Base-by-base conservation (phyloP, 106 monocot genomes). In the Dendrobium catenatum region DNA sequence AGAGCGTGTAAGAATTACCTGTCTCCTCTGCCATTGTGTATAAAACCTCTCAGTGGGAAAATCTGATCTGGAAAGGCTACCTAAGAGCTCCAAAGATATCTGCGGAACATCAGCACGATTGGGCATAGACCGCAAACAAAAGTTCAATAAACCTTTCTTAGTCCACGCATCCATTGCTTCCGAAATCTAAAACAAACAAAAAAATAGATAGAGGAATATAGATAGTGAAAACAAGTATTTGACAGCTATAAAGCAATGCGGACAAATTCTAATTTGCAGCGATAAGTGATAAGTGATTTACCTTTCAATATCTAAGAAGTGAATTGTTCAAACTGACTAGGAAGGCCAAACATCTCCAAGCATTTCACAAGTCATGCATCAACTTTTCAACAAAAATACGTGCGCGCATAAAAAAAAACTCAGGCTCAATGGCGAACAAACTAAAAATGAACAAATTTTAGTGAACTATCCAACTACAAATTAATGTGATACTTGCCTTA, bases 1-100 rank as follows among this genome's bases (percentile, higher is more conserved):
- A 19, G 64, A 54, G 73, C 13, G 29, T 56, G 40, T 72, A 76
- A 55, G 31, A 47, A 67, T 85, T 77, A 88, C 94, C 86, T 94
- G 91, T 86, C 86, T 91, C 77, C 77, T 89, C 22, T 81, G 87
- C 88, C 91, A 94, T 26, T 88, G 85, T n/a, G 20, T 49, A 55
- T 84, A 89, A 46, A 79, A 76, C 81, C 77, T 89, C 80, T 86
- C 86, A 81, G 43, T 89, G 61, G 81, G 82, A 79, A 94, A 91
- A 89, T 91, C 85, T 43, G 85, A 79, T 64, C 74, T 88, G 47
- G 73, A 79, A 82, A 91, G 80, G 29, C 61, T 68, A 80, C 78
- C 72, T 88, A 94, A 78, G n/a, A 94, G 89, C 13, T 83, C 86
- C 79, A 91, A 73, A n/a, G 81, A 76, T 85, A 94, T 89, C 22